These are phyloP conservation scores for Albifimbria verrucaria DNA, from an alignment of 2,329 filamentous ascomycete genomes.

Conservation along the genomic window DNA sequence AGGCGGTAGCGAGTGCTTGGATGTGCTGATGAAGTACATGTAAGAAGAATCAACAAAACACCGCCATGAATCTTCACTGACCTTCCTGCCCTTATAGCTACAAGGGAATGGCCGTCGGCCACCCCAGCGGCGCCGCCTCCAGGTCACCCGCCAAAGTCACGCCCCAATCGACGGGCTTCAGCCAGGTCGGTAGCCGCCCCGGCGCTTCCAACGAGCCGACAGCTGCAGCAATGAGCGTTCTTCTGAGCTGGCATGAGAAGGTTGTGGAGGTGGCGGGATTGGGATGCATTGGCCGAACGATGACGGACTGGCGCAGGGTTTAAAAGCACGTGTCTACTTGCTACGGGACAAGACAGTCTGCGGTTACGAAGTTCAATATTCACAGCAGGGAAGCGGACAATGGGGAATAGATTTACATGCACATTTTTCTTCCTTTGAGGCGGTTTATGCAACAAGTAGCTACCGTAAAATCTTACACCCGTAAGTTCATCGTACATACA, in stretches of 20 bases:
- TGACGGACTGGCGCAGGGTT: slow-evolving; percentile 90
- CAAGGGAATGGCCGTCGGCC: slow-evolving; percentile 74
- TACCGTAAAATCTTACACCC: background rate
- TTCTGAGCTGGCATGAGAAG: slow-evolving; percentile 99
- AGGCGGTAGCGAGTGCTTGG: slow-evolving; percentile 79
- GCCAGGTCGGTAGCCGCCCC: slow-evolving; percentile 64
- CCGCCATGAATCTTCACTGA: slow-evolving; percentile 9
- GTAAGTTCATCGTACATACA: slow-evolving; percentile 2
- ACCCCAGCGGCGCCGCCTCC: slow-evolving; percentile 37
- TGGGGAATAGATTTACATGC: slow-evolving; percentile 1
- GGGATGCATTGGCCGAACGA: slow-evolving; percentile 87
- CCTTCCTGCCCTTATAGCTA: slow-evolving; percentile 61
- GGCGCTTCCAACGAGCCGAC: slow-evolving; percentile 61
- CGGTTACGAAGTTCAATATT: too few relatives aligned
- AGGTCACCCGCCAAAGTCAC: slow-evolving; percentile 47
- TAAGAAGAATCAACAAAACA: slow-evolving; percentile 44
- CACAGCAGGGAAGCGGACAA: too few relatives aligned
- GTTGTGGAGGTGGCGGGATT: slow-evolving; percentile 89
- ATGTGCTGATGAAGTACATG: slow-evolving; percentile 97
- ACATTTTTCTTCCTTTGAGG: slow-evolving; percentile 11
- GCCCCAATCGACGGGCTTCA: slow-evolving; percentile 81
- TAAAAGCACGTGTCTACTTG: slow-evolving; percentile 12
- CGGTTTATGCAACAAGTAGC: background rate
- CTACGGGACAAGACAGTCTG: too few relatives aligned
- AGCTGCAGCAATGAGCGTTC: slow-evolving; percentile 89